Percentiles rank a stretch among this genome's conserved stretches.
phyloP scores from a whole-genome alignment of 495 filamentous ascomycete species.

The Coniosporium apollinis region DNA sequence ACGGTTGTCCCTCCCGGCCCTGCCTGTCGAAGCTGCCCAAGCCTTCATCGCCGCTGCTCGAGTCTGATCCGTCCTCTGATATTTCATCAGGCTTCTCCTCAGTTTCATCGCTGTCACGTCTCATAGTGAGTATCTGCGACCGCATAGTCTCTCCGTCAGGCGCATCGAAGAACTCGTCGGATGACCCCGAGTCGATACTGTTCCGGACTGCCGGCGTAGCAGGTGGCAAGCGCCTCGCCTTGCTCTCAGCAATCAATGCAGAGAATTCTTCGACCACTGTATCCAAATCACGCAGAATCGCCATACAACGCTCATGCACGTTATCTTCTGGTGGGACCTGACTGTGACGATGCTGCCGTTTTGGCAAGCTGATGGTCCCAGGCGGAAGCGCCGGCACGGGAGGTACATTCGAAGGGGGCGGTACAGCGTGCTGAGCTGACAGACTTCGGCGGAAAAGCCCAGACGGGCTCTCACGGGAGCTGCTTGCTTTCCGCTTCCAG shows the following conservation, averaged over 20 bases:
- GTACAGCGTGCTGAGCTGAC: constrained; percentile 42
- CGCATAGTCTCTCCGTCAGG: constrained; percentile 42
- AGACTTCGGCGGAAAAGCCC: constrained; percentile 29
- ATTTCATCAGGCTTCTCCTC: constrained; percentile 21
- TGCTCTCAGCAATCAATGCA: constrained; percentile 54
- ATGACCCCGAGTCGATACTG: constrained; percentile 67
- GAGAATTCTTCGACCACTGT: constrained; percentile 68
- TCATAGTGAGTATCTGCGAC: constrained; percentile 61
- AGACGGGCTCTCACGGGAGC: constrained; percentile 22
- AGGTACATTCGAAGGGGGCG: constrained; percentile 26
- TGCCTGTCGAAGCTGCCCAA: constrained; percentile 22
- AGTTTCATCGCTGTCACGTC: constrained; percentile 41
- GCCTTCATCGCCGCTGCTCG: constrained; percentile 38
- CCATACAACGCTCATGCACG: constrained; percentile 62
- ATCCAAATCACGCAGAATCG: constrained; percentile 69
- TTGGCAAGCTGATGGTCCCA: constrained; percentile 22
- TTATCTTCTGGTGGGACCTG: constrained; percentile 21
- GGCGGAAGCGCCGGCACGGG: constrained; percentile 21
- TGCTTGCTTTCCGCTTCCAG: constrained; percentile 77
- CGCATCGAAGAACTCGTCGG: constrained; percentile 91
- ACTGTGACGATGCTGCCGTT: constrained; percentile 8
- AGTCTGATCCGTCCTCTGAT: constrained; percentile 43
- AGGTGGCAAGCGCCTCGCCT: constrained; percentile 49
- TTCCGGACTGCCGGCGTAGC: constrained; percentile 34
- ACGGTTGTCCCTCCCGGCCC: constrained; percentile 28